Base-by-base conservation (phyloP, 2,329 filamentous ascomycete species). In the Aureobasidium zeae region DNA sequence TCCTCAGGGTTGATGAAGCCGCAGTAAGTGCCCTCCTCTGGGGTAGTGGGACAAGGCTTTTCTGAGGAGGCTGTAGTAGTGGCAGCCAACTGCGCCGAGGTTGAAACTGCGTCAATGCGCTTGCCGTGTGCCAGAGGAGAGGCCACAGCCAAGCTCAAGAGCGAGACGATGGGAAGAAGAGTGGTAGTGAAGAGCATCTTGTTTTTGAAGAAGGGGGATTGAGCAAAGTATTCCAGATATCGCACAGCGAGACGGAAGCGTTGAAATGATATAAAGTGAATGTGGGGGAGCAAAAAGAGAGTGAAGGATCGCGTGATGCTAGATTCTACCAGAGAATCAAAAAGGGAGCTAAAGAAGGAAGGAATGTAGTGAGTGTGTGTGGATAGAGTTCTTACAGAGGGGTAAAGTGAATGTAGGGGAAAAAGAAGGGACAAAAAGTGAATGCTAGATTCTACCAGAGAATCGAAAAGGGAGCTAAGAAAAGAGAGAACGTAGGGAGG, bases 1-100 rank as follows among this genome's bases (percentile, higher is more conserved):
- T 44, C 39, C 24, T 49, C 48, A 12, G 60, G 61, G 47, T 63
- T 63, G 51, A 62, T 57, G 51, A 62, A 63, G 20, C 60, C 60
- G 35, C 60, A 61, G 54, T 55, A 60, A 5, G 58, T 61, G 15
- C 59, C 58, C 8, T 50, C 50, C 44, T 61, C 58, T 13, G 53
- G 54, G 10, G 51, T 49, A 2, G 53, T 59, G 2, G 54, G 47
- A 44, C 57, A 61, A 15, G 53, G 41, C 7, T 53, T 46, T 13
- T 44, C 47, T n/a, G 57, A 52, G 12, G 55, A 57, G 39, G 51
- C 52, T 17, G 51, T 52, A 12, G 42, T 19, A 16, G 52, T 52
- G 9, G 44, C 43, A 42, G 47, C 13, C 15, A 17, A 6, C 9
- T 35, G 28, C 11, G 3, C 4, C n/a, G 29, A 29, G n/a, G n/a